Base-by-base conservation (phyloP, 306 rosid genomes). In the Gynostemma pentaphyllum region DNA sequence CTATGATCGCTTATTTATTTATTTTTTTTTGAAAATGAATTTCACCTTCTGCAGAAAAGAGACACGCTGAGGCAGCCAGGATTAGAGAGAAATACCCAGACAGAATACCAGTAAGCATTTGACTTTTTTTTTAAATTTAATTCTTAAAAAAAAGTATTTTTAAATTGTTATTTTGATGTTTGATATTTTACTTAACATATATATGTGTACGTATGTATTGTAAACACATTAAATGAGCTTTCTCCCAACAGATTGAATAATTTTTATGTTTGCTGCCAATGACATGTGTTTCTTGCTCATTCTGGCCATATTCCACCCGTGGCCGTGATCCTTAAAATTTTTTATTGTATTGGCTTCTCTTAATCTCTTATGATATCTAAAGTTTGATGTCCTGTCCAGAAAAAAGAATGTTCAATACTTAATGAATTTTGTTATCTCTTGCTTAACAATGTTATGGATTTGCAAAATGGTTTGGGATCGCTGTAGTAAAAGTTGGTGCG, bases 81-180 rank as follows among this genome's bases (percentile, higher is more conserved):
- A 49, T 34, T 29, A 60, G 73, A 47, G 73, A 69, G 60, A 16
- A 47, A 32, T 62, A 79, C 59, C 78, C 80, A 12, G 84, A 82
- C 47, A 79, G 84, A 71, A 82, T 82, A 72, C 87, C 84, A 2
- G 87, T 82, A 54, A 79, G 84, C 70, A 68, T 45, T 37, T 53
- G 37, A 18, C 40, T 55, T 27, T 11, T 47, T 10, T 16, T 2
- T 7, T 18, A n/a, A n/a, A n/a, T n/a, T n/a, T n/a, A n/a, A n/a
- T n/a, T n/a, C n/a, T n/a, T n/a, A n/a, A n/a, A n/a, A n/a, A n/a
- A n/a, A n/a, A n/a, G n/a, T n/a, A n/a, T n/a, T n/a, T n/a, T n/a
- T n/a, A n/a, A n/a, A n/a, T n/a, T n/a, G n/a, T n/a, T n/a, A n/a
- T 32, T 7, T 7, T 32, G 37, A 32, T 32, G 1, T 55, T 10